A percentile compares a stretch with the other conserved stretches of the same genome.
These are phyloP conservation scores for Heritiera littoralis DNA, from an alignment of 345 rosid species.

Conservation along the genomic window DNA sequence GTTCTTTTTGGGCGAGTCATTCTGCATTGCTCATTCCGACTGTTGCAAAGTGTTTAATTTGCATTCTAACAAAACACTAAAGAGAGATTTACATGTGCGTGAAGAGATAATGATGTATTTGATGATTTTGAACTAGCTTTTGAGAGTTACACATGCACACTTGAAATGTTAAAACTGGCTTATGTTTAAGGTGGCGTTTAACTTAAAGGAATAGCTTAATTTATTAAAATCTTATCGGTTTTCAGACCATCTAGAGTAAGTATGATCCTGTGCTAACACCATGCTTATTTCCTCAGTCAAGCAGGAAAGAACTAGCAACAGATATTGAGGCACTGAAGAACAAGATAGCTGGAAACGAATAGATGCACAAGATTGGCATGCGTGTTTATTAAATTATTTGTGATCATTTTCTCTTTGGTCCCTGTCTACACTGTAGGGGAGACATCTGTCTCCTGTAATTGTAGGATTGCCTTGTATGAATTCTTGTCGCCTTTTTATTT, in stretches of 20 bases:
- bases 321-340: conserved; percentile 92
- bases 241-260: background rate
- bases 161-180: background rate
- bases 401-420: conserved; percentile 29
- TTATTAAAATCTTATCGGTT: background rate
- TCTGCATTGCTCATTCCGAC: background rate
- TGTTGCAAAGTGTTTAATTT: background rate
- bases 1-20: background rate
- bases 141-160: background rate
- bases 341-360: conserved; percentile 90
- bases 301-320: conserved; percentile 90
- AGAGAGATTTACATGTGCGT: background rate
- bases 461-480: background rate
- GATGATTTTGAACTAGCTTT: background rate
- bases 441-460: conserved; percentile 23
- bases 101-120: background rate
- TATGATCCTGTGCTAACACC: background rate
- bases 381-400: conserved; percentile 20
- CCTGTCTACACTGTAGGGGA: conserved; percentile 30
- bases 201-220: background rate
- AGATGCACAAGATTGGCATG: conserved; percentile 25
- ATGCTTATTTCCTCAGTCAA: conserved; percentile 54
- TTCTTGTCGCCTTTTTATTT: conserved; percentile 2
- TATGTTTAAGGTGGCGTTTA: background rate
- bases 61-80: background rate